Evolutionary conservation across 2,329 filamentous ascomycete species (phyloP), one percentile per base, ranked within the genome.

Genomic region (Fusarium dlaminii): DNA sequence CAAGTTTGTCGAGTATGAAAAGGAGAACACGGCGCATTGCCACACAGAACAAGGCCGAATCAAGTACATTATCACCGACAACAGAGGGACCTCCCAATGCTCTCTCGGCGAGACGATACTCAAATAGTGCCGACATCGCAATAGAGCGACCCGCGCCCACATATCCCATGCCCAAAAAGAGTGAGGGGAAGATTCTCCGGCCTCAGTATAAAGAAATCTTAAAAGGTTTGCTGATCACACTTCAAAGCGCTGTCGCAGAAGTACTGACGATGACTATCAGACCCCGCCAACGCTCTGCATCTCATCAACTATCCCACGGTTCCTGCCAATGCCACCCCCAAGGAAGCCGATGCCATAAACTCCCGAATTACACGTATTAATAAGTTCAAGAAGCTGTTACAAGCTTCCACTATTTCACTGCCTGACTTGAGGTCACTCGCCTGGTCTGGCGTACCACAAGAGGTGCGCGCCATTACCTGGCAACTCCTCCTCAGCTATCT

Each of bases 381-480:
- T 84, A 98, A 98, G 81, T 99, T 99, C 85, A 99, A 99, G 83
- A 93, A 93, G 78, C 94, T 99, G 59, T 87, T 99, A 12, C 96
- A 99, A 84, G 91, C 96, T 29, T 98, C 94, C 45, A 95, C 94
- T 3, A 96, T 99, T 77, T 92, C 94, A 5, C 84, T 98, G 6
- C 86, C 92, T 24, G 96, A 98, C 60, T 87, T 99, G 30, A 90
- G 96, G 72, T 88, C 94, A 66, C 87, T 95, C 37, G 95, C 96
- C 36, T 99, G 97, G 96, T 96, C 95, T 59, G 96, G 96, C 18
- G 90, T 98, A 40, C 97, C 96, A 0, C 92, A 94, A 77, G 97
- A 99, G 84, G 95, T 99, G 24, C 94, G 97, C 63, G 94, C 96
- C 57, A 98, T 99, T 93, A 96, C 96, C n/a, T 99, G 96, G 96